Percentiles rank a stretch among this genome's conserved stretches.
phyloP scores from a whole-genome alignment of 352 stramenopile genomes.

The Sclerospora graminicola region DNA sequence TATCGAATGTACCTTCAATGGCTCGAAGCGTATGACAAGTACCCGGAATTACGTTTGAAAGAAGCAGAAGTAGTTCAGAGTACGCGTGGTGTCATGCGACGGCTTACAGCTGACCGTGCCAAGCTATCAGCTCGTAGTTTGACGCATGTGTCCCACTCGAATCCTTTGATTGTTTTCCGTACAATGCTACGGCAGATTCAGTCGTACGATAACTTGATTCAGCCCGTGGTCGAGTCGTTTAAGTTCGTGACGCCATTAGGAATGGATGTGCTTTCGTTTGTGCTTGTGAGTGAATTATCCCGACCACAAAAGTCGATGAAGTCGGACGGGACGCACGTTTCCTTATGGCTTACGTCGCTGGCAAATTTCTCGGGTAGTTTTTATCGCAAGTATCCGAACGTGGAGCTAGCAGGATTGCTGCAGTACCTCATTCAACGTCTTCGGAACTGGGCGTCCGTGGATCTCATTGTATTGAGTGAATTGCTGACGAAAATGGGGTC shows the following conservation, averaged over 20 bases:
- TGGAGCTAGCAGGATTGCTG: slow-evolving; percentile 88
- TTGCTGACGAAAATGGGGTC: slow-evolving; percentile 84
- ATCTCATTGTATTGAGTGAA: slow-evolving; percentile 83
- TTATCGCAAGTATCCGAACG: slow-evolving; percentile 88
- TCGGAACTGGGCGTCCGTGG: slow-evolving; percentile 71
- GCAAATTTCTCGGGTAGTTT: slow-evolving; percentile 92
- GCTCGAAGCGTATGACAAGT: slow-evolving; percentile 49
- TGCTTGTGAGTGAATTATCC: slow-evolving; percentile 86
- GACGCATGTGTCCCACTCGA: slow-evolving; percentile 87
- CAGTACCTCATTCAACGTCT: slow-evolving; percentile 87
- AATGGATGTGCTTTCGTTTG: slow-evolving; percentile 91
- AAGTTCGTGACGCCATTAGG: slow-evolving; percentile 89
- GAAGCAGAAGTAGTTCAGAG: slow-evolving; percentile 59
- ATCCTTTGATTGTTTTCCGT: slow-evolving; percentile 90
- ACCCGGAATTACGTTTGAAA: slow-evolving; percentile 49
- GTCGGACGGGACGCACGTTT: slow-evolving; percentile 85
- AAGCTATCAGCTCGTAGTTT: slow-evolving; percentile 65
- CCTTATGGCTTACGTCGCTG: slow-evolving; percentile 89
- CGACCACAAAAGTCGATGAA: slow-evolving; percentile 83
- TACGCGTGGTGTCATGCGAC: slow-evolving; percentile 69
- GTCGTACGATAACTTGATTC: slow-evolving; percentile 95
- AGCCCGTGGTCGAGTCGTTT: slow-evolving; percentile 93
- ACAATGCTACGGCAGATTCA: slow-evolving; percentile 94
- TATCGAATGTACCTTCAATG: slow-evolving; percentile 79
- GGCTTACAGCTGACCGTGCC: slow-evolving; percentile 69